Evolutionary conservation across 768 basidiomycete species (phyloP).

Genomic region (Boletellus emodensis): DNA sequence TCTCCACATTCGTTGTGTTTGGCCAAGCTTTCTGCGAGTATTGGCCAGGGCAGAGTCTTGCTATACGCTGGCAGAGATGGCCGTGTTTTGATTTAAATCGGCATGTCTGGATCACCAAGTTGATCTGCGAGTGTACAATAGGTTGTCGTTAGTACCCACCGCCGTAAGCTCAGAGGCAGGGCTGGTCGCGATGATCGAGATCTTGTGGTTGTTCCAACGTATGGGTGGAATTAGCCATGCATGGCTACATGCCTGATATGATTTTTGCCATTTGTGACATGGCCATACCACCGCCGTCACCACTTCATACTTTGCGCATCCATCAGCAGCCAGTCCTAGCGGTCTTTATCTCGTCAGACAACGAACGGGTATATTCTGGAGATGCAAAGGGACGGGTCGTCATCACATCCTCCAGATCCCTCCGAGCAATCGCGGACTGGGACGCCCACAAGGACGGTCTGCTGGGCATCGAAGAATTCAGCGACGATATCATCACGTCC

Average conservation of each 20-base stretch:
- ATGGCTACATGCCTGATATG: too few relatives aligned
- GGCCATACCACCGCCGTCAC: conserved; percentile 43
- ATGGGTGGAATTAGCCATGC: too few relatives aligned
- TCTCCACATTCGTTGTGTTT: too few relatives aligned
- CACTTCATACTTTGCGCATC: conserved; percentile 69
- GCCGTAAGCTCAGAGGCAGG: too few relatives aligned
- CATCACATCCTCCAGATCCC: conserved; percentile 67
- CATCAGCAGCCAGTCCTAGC: conserved; percentile 63
- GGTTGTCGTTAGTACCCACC: too few relatives aligned
- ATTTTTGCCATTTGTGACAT: neutral
- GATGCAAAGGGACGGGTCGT: conserved; percentile 77
- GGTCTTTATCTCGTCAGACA: conserved; percentile 63
- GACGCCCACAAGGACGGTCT: conserved; percentile 73
- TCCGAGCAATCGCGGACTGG: conserved; percentile 76
- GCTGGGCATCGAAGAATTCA: conserved; percentile 77
- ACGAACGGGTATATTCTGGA: conserved; percentile 82
- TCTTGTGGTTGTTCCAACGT: too few relatives aligned
- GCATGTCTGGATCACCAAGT: too few relatives aligned
- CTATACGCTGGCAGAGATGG: too few relatives aligned
- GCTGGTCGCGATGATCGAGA: neutral
- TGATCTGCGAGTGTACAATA: too few relatives aligned
- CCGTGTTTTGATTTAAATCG: too few relatives aligned
- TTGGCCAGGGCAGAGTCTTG: too few relatives aligned
- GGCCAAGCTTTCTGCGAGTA: too few relatives aligned
- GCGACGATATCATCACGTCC: conserved; percentile 68